Base-by-base conservation (phyloP, 2,329 filamentous ascomycete genomes). In the Xylaria sp. region DNA sequence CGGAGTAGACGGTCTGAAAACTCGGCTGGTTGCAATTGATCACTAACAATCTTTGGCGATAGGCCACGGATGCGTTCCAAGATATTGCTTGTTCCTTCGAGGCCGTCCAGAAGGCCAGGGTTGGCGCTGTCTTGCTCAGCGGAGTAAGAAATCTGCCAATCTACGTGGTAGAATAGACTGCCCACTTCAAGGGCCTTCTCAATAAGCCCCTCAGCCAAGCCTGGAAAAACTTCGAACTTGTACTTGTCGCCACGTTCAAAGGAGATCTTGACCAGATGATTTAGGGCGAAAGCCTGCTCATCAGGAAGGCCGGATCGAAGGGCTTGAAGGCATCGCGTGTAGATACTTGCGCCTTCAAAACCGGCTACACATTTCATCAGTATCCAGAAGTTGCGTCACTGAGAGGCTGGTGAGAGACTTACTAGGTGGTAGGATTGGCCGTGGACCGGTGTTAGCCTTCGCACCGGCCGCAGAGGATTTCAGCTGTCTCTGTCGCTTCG, bases 161-260 rank as follows among this genome's bases (percentile, higher is more conserved):
- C 82, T 19, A 96, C 82, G 55, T 94, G 82, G 70, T 92, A 94
- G 74, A 92, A 95, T 10, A 96, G 76, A 52, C 80, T 82, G 58
- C 89, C 89, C 47, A 96, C 82, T 63, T 92, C 85, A 54, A 97
- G 79, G 1, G 89, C 87, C 70, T 95, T 95, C 62, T 92, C 89
- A 58, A 96, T 86, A 8, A 99, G 81, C 2, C 90, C 90, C 73
- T 97, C 94, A 0, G 91, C 91, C 34, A 99, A 81, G 8, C 91
- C 88, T 1, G 90, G 88, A 67, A 97, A 97, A 4, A 91, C 90
- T 67, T 96, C 92, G 66, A 97, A 97, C 62, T 91, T 89, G 76
- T 96, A 97, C 74, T 96, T 96, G 72, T 97, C 94, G 51, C 93
- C 93, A 49, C 92, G 85, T 73, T 97, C 92, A 70, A 88, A 94